These are phyloP conservation scores for Solanum rostratum DNA, from an alignment of 257 asterid species.

Conservation along the genomic window DNA sequence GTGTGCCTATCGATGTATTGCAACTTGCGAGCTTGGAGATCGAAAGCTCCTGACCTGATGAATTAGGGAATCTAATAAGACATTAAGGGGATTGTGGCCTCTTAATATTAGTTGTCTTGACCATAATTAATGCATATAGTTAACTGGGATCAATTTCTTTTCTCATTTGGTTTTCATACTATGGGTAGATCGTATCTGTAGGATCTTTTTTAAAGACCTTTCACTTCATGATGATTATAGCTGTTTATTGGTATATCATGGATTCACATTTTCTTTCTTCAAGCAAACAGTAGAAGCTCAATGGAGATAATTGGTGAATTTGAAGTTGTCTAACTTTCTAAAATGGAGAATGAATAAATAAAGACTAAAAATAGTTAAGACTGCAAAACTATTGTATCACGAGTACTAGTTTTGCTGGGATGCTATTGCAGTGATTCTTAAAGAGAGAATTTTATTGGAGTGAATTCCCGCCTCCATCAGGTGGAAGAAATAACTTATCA, in stretches of 20 bases:
- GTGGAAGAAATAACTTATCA: background rate
- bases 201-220: background rate
- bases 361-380: background rate
- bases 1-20: background rate
- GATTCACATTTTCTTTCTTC: background rate
- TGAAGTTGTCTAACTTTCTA: background rate
- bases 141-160: background rate
- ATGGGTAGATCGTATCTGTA: background rate
- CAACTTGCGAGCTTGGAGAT: background rate
- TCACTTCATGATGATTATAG: background rate
- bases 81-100: background rate
- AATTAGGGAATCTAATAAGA: background rate
- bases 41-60: background rate
- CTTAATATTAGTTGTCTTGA: background rate
- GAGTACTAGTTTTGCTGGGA: background rate
- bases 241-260: background rate
- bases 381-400: background rate
- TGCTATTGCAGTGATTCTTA: background rate
- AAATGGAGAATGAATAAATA: background rate
- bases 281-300: background rate
- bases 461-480: background rate
- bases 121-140: background rate
- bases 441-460: background rate
- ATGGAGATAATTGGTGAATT: background rate
- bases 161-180: background rate